Evolutionary conservation across 192 early-diverging fungal species (phyloP), one percentile per base, ranked within the genome.

Genomic region (Coemansia sp.): DNA sequence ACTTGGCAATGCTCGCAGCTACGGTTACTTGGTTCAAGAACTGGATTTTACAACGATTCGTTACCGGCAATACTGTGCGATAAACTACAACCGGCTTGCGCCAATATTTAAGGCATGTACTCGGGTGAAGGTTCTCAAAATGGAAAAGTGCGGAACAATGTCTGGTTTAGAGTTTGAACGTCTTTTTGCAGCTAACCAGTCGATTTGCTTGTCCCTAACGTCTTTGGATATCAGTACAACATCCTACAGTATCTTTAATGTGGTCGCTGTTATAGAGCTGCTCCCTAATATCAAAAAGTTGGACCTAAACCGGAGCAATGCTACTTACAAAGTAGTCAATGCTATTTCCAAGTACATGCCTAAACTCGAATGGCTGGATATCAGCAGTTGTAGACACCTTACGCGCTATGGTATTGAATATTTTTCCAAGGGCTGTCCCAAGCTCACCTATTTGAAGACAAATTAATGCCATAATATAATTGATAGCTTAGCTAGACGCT

Each of bases 1-100:
- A 16, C 37, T 76, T 4, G 43, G 60, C 1, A 8, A 49, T 33
- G 16, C 57, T 11, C 23, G 7, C 3, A 13, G 4, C 2, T 77
- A 77, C 19, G 75, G 75, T 23, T 23, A 44, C n/a, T 38, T 77
- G 32, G 53, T 72, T 14, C 60, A 46, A 2, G 38, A 16, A 9
- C 39, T 77, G 8, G 62, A 77, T 40, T 43, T 77, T 19, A 37
- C 53, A 2, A 68, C 64, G 66, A 55, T 68, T 7, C 35, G 8
- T 11, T 57, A 43, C 0, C 21, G 66, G 9, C 68, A 53, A 61
- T 59, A 66, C 21, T 53, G 43, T 26, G 11, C 26, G 26, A 26
- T 26, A 26, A 19, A 50, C 53, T 60, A 57, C 38, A 0, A 35
- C 14, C 6, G 53, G 0, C 21, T 77, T 11, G 11, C 53, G 11